Percentiles rank a stretch among this genome's conserved stretches.
Evolutionary conservation across 176 grass and related monocot genomes (phyloP).

Genomic region (Cocos nucifera): DNA sequence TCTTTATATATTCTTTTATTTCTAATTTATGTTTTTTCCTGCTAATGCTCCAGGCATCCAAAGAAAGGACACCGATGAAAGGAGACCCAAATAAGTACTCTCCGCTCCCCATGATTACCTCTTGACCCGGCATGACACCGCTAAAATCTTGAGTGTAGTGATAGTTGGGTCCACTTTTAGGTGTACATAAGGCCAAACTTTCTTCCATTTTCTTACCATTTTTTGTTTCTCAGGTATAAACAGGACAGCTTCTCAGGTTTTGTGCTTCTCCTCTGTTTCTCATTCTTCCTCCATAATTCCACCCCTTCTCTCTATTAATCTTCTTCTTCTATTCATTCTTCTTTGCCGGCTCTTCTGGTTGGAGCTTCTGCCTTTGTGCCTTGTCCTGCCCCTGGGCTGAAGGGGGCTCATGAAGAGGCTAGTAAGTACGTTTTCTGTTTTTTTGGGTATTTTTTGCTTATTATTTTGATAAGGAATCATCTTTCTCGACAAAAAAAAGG

Average conservation of each 20-base stretch:
- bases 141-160: no score
- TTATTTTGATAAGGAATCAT: not conserved
- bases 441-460: not conserved
- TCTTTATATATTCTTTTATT: no score
- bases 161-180: no score
- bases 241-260: constrained; percentile 5
- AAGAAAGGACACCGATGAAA: no score
- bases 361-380: not conserved
- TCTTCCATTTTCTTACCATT: constrained; percentile 1
- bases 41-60: no score
- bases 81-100: no score
- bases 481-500: not conserved
- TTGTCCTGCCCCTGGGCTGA: not conserved
- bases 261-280: constrained; percentile 4
- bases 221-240: constrained; percentile 25
- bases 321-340: constrained; percentile 5
- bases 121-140: no score
- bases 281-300: no score
- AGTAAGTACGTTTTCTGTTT: constrained; percentile 63
- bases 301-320: constrained; percentile 8
- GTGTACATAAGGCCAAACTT: no score
- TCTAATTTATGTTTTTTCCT: no score
- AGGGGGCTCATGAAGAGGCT: constrained; percentile 65
- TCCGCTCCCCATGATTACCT: no score
- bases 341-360: constrained; percentile 1